Evolutionary conservation across 2,329 filamentous ascomycete genomes (phyloP).

Genomic region (Epichloe bromicola): DNA sequence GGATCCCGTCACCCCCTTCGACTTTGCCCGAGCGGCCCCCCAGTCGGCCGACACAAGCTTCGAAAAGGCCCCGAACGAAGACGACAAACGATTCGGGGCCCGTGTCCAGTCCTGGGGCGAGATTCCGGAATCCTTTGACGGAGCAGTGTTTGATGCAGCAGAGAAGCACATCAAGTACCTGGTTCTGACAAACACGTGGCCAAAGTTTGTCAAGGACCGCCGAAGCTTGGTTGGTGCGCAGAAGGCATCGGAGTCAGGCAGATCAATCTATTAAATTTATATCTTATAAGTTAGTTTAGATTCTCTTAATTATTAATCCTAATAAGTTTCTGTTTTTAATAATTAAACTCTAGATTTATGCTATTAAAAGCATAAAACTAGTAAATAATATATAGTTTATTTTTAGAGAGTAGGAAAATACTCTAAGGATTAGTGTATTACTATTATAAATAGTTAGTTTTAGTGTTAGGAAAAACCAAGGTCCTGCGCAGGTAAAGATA

Average conservation of each 20-base stretch:
- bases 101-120: slow-evolving; percentile 24
- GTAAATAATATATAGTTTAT: no score
- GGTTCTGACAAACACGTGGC: slow-evolving; percentile 57
- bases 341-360: no score
- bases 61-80: background rate
- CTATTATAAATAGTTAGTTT: no score
- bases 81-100: slow-evolving; percentile 1
- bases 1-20: slow-evolving; percentile 28
- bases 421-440: no score
- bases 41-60: background rate
- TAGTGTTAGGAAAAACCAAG: no score
- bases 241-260: slow-evolving; percentile 6
- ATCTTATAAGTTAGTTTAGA: no score
- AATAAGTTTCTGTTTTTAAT: no score
- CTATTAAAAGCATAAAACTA: no score
- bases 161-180: slow-evolving; percentile 51
- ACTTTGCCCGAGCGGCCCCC: background rate
- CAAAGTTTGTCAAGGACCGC: slow-evolving; percentile 36
- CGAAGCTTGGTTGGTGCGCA: slow-evolving; percentile 12
- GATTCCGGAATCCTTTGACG: slow-evolving; percentile 35
- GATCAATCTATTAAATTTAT: no score
- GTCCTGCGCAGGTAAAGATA: no score
- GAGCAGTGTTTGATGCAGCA: slow-evolving; percentile 43
- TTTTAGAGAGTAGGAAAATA: no score
- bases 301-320: no score